Percentiles rank a stretch among this genome's conserved stretches.
Evolutionary conservation across 768 basidiomycete species (phyloP).

Genomic region (Boletellus emodensis): DNA sequence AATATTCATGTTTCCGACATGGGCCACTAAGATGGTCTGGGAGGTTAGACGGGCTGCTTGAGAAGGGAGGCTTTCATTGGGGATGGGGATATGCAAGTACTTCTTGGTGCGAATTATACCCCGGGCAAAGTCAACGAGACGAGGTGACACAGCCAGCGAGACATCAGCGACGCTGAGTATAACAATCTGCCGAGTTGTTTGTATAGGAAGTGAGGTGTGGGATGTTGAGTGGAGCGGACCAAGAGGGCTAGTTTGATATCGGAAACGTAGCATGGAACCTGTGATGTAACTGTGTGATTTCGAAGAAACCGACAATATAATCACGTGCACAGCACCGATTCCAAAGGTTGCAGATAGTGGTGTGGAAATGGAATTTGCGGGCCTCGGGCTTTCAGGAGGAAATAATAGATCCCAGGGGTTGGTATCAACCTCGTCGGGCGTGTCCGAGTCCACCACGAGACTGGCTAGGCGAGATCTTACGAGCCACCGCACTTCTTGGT

Average conservation of each 20-base stretch:
- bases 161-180: constrained; percentile 40
- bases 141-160: constrained; percentile 47
- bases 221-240: constrained; percentile 9
- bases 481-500: constrained; percentile 34
- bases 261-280: constrained; percentile 24
- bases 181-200: constrained; percentile 17
- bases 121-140: constrained; percentile 57
- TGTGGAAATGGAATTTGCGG: constrained; percentile 4
- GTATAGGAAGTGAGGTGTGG: constrained; percentile 12
- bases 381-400: constrained; percentile 7
- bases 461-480: constrained; percentile 36
- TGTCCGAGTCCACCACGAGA: constrained; percentile 43
- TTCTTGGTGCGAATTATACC: constrained; percentile 49
- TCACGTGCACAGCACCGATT: constrained; percentile 17
- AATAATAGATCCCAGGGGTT: constrained; percentile 23
- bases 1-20: constrained; percentile 44
- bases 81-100: constrained; percentile 21
- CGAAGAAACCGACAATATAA: constrained; percentile 18
- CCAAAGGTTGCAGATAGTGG: constrained; percentile 14
- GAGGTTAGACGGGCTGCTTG: constrained; percentile 6
- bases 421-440: constrained; percentile 26
- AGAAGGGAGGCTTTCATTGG: neutral
- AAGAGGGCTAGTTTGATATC: constrained; percentile 16
- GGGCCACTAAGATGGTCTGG: constrained; percentile 38
- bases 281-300: constrained; percentile 23